These are phyloP conservation scores for Diaporthe aspalathi DNA, from an alignment of 2,329 filamentous ascomycete species.

Conservation along the genomic window DNA sequence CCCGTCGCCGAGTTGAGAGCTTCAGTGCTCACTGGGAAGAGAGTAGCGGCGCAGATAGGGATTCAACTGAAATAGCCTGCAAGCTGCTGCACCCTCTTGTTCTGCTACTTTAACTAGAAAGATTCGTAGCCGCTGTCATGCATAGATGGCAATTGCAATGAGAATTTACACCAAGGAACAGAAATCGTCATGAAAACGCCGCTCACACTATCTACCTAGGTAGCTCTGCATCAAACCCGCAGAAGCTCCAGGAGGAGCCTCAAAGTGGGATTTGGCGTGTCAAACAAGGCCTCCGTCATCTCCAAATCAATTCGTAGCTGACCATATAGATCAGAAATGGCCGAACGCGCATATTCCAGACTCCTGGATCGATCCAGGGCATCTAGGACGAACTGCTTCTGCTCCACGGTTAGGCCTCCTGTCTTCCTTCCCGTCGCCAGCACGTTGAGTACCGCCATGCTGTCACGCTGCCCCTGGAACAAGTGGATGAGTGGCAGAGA, in stretches of 20 bases:
- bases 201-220: background rate
- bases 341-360: slow-evolving; percentile 2
- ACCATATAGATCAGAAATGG: background rate
- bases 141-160: too few species aligned
- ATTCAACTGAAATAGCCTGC: too few species aligned
- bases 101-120: too few species aligned
- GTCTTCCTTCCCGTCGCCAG: slow-evolving; percentile 1
- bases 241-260: slow-evolving; percentile 8
- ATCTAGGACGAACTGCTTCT: slow-evolving; percentile 16
- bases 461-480: background rate
- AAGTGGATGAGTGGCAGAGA: slow-evolving; percentile 47
- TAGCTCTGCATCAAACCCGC: background rate
- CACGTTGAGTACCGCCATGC: slow-evolving; percentile 1
- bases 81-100: too few species aligned
- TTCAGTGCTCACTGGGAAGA: too few species aligned
- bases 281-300: background rate
- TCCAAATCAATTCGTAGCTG: background rate
- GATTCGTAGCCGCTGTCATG: too few species aligned
- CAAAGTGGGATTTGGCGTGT: background rate
- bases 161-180: too few species aligned
- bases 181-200: too few species aligned
- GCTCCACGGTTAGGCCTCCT: background rate
- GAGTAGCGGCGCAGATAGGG: too few species aligned
- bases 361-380: background rate
- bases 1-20: too few species aligned